Evolutionary conservation across 2,329 filamentous ascomycete genomes (phyloP), one percentile per base, ranked within the genome.

Genomic region (Ceratocystis huliohia): DNA sequence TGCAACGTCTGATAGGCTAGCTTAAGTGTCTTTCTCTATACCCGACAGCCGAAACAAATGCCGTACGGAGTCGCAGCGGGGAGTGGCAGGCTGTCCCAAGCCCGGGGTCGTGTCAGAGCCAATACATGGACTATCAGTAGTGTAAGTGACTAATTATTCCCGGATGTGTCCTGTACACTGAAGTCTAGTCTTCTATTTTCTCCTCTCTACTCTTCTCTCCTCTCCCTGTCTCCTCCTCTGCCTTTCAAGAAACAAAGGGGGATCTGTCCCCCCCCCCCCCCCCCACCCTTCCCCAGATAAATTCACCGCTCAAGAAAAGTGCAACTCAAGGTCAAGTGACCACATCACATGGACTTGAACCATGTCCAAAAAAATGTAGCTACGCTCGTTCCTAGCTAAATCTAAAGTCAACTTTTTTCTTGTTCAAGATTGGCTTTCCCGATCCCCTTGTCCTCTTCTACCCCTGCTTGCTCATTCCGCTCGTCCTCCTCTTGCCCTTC

Each of bases 111-210:
- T 45, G 66, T 59, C 33, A 65, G 66, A 67, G 66, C 57, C 37
- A 65, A 67, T 46, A 67, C 63, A 22, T 67, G 57, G 63, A 63
- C 63, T 13, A 67, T 67, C 45, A 67, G 66, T 20, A 67, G 59
- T 63, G 66, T 67, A 63, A 67, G 63, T 62, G 20, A 28, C 28
- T 33, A 22, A 28, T 3, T 63, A 2, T 46, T 48, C 10, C n/a
- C 37, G 20, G 8, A 15, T 28, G 20, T 30, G 28, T 8, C 15
- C 10, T 8, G 28, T 33, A 17, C 53, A 22, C 20, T 15, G 22
- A 20, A 53, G 25, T 5, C 8, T 5, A 3, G 48, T 50, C n/a
- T 56, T 44, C 48, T 33, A 25, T 59, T n/a, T 59, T 17, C 13
- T 59, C 28, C 28, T n/a, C 53, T 59, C 7, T 30, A 25, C 66